Base-by-base conservation (phyloP, 2,329 filamentous ascomycete species). In the Paecilomyces sp. region DNA sequence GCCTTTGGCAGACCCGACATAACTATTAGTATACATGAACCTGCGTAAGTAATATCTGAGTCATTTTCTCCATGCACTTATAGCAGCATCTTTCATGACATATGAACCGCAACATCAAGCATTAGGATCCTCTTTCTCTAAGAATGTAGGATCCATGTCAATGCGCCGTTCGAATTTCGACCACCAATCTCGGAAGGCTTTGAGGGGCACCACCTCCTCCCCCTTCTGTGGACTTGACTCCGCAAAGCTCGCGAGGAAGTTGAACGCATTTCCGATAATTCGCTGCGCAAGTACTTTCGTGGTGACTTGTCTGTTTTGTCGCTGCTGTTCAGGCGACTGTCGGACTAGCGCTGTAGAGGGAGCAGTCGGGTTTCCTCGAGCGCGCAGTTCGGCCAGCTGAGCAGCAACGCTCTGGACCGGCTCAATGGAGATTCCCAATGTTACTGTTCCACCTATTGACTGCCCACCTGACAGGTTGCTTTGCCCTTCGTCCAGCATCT, bases 181-280 rank as follows among this genome's bases (percentile, higher is more conserved):
- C 94, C 95, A 99, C 94, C 95, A 99, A 60, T 96, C 91, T 77
- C 95, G 89, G 73, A 99, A 99, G 4, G 90, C 91, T 77, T 90
- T 94, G 64, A 99, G 77, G n/a, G 94, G 92, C 25, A 99, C 90
- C 12, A 95, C 89, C 73, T 97, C 93, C 54, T 89, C 84, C 0
- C 89, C 82, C 24, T 66, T 65, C 28, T 79, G 77, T 0, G 71
- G 70, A 66, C 76, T 80, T 59, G 83, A 82, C 41, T 86, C 85
- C 61, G 88, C 90, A 79, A 96, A 97, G 68, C 91, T 89, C 3
- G 93, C 87, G 60, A 99, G 80, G 73, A 96, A 97, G 76, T 99
- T 97, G 76, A 97, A 99, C 13, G 93, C 94, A 74, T 97, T 96
- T 68, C 91, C 89, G 68, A 99, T 97, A 67, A 99, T 97, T 64